Evolutionary conservation across 768 basidiomycete species (phyloP), one percentile per base, ranked within the genome.

Genomic region (Crucibulum laeve): DNA sequence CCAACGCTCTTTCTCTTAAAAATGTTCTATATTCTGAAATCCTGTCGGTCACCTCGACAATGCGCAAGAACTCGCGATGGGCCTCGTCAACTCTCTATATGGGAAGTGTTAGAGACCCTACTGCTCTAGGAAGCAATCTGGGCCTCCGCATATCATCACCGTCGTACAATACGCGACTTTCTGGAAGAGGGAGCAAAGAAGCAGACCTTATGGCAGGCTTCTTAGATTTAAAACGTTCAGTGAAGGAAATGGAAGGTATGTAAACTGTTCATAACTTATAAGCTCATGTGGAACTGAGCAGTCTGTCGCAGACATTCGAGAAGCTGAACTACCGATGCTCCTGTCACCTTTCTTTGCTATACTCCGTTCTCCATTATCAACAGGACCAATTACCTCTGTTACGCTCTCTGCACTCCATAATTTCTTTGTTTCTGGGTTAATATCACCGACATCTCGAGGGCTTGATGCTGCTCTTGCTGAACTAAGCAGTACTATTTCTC

Each of bases 1-100:
- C 49, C 26, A 55, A 45, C 60, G 59, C 45, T 59, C 56, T 47
- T 53, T 77, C 84, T n/a, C 63, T 70, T 37, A 83, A 82, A 46
- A 87, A 92, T 75, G 77, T 96, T 33, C 63, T 98, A 25, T 80
- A 88, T 48, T 86, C 92, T 33, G 93, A 98, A 71, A 87, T 97
- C 48, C 76, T 93, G 40, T 74, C 89, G 14, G 90, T 98, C 52
- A 96, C 92, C 25, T 87, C 90, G 2, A 77, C 82, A 15, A 98
- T 99, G 94, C 88, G 95, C 62, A 91, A 93, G 71, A 98, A 98
- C 67, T 92, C 94, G 36, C 81, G 96, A 34, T 97, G 95, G 95
- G 87, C 94, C 14, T 81, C 87, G 10, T 77, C 78, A 35, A 77
- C 76, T 21, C 78, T 82, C 55, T 77, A 77, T 19, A 71, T 80